Percentiles rank a stretch among this genome's conserved stretches.
phyloP scores from a whole-genome alignment of 176 grass and related monocot species.

The Carex pumila region DNA sequence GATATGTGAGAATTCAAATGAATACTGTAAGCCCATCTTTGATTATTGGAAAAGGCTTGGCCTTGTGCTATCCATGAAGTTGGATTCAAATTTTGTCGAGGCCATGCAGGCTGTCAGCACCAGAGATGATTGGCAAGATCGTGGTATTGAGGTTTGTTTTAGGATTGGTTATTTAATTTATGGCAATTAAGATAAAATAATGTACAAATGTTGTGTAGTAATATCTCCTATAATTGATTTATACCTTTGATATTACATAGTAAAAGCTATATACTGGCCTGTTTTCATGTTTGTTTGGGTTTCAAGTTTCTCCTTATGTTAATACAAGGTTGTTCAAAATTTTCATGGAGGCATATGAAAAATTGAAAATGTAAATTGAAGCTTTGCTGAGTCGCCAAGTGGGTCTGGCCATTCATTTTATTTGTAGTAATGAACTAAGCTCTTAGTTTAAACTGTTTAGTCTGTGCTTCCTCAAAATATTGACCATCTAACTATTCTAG shows the following conservation, averaged over 20 bases:
- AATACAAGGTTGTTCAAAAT: too few species aligned
- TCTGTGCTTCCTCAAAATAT: background rate
- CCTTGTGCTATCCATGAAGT: slow-evolving; percentile 51
- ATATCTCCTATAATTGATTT: too few species aligned
- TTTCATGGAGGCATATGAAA: background rate
- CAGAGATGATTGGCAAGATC: slow-evolving; percentile 50
- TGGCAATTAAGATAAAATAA: background rate
- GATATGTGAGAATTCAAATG: slow-evolving; percentile 72
- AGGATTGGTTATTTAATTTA: background rate
- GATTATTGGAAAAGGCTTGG: slow-evolving; percentile 85
- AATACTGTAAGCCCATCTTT: slow-evolving; percentile 64
- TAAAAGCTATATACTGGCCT: too few species aligned
- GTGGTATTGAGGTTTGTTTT: slow-evolving; percentile 54
- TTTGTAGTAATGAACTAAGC: background rate
- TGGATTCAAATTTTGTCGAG: slow-evolving; percentile 51
- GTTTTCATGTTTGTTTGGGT: too few species aligned
- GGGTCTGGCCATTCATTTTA: background rate
- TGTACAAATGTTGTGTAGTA: too few species aligned
- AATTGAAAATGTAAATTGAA: background rate
- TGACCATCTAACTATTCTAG: background rate
- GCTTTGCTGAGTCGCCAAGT: background rate
- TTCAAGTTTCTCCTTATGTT: too few species aligned
- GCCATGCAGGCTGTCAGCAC: slow-evolving; percentile 58
- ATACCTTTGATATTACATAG: too few species aligned
- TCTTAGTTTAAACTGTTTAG: too few species aligned